A percentile compares a stretch with the other conserved stretches of the same genome.
These are phyloP conservation scores for Pichia paraexigua DNA, from an alignment of 805 yeast genomes.

Conservation along the genomic window DNA sequence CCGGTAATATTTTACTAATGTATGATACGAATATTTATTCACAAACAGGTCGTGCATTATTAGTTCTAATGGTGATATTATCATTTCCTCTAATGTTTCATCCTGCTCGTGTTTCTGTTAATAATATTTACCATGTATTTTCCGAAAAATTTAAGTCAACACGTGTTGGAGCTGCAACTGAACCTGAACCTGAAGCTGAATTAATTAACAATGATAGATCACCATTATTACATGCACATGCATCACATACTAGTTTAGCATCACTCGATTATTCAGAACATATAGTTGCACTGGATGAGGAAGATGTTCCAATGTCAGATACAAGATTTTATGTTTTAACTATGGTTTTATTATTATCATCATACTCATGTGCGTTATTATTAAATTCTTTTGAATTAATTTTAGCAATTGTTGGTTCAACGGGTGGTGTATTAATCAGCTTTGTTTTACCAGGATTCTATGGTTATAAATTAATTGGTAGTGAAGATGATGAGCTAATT, in stretches of 20 bases:
- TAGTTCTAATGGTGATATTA: conserved; percentile 66
- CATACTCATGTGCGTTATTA: conserved; percentile 51
- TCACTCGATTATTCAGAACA: background rate
- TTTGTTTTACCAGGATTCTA: conserved; percentile 74
- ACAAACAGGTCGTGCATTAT: conserved; percentile 47
- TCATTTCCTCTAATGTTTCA: conserved; percentile 76
- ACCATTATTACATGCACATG: conserved; percentile 8
- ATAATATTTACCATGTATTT: conserved; percentile 41
- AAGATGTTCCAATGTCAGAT: conserved; percentile 39
- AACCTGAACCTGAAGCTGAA: background rate
- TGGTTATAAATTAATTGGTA: conserved; percentile 52
- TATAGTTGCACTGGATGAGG: conserved; percentile 20
- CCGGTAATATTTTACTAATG: conserved; percentile 64
- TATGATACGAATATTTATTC: conserved; percentile 48
- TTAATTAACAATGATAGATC: conserved; percentile 1
- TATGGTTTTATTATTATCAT: conserved; percentile 33
- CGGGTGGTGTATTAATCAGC: conserved; percentile 75
- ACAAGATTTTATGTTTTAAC: conserved; percentile 44
- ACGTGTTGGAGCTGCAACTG: too few species aligned
- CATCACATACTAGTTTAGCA: background rate
- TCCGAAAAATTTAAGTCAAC: background rate
- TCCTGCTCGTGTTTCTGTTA: conserved; percentile 68
- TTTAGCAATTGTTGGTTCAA: conserved; percentile 69
- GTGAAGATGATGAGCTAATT: conserved; percentile 13
- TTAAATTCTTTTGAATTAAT: conserved; percentile 62